Conservation (phyloP, 1,139 yeast species). For the Yamadazyma jaroonii region DNA sequence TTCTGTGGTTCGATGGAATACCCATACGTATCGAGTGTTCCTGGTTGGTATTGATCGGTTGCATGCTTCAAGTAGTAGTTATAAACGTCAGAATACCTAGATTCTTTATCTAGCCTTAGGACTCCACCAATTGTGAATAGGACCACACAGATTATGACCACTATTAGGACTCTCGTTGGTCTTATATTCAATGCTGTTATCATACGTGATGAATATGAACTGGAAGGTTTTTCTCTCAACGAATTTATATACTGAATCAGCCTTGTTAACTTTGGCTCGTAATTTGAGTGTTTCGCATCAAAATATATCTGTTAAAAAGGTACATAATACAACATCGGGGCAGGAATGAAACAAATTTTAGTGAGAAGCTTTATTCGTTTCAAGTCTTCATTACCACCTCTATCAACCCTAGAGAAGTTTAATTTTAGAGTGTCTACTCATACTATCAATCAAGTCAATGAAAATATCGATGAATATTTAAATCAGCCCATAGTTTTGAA, state of each 20-base stretch:
- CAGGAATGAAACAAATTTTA: not conserved
- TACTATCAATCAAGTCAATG: slow-evolving; percentile 20
- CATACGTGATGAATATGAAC: slow-evolving; percentile 6
- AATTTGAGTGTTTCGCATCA: too few species aligned
- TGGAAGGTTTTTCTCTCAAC: too few species aligned
- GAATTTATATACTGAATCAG: too few species aligned
- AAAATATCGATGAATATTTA: slow-evolving; percentile 14
- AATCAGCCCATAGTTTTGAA: slow-evolving; percentile 40
- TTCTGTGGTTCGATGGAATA: slow-evolving; percentile 19
- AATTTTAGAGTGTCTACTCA: slow-evolving; percentile 39
- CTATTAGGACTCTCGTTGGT: slow-evolving; percentile 10
- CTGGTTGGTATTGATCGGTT: not conserved
- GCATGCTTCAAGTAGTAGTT: not conserved
- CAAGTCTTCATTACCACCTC: slow-evolving; percentile 19
- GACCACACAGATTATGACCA: not conserved
- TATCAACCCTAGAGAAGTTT: slow-evolving; percentile 30
- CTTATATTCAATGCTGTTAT: slow-evolving; percentile 18
- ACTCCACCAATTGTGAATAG: not conserved
- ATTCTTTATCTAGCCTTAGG: too few species aligned
- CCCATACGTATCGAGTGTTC: not conserved
- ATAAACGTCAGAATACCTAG: too few species aligned
- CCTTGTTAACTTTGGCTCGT: too few species aligned
- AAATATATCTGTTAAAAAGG: too few species aligned
- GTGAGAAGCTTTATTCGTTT: not conserved
- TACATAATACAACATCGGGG: too few species aligned